A percentile compares a stretch with the other conserved stretches of the same genome.
These are phyloP conservation scores for Sugiyamaella pinicola DNA, from an alignment of 1,139 yeast genomes.

Conservation along the genomic window DNA sequence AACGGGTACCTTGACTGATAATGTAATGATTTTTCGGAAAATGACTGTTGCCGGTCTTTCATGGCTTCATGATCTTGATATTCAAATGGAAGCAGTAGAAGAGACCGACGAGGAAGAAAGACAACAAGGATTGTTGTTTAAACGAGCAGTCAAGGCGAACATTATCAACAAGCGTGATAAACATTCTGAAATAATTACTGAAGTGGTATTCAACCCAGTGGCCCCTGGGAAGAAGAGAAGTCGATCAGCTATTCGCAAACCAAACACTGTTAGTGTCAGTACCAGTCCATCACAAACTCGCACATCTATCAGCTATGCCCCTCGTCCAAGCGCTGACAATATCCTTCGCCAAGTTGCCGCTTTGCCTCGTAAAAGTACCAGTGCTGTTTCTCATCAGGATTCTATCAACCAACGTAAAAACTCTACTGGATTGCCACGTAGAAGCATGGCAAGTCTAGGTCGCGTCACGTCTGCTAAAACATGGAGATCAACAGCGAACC, in stretches of 20 bases:
- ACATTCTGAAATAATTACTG: conserved; percentile 6
- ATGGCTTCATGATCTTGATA: conserved; percentile 81
- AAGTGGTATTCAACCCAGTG: conserved; percentile 2
- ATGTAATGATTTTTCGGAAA: conserved; percentile 42
- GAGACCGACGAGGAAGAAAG: neutral
- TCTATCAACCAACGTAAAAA: conserved; percentile 11
- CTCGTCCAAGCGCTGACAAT: conserved; percentile 36
- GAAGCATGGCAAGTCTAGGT: conserved; percentile 53
- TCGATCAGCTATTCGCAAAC: conserved; percentile 6
- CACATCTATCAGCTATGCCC: conserved; percentile 20
- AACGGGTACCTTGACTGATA: conserved; percentile 87
- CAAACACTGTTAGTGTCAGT: neutral
- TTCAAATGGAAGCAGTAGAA: conserved; percentile 41
- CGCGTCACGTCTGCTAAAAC: conserved; percentile 32
- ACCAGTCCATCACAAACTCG: conserved; percentile 11
- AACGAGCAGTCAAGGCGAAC: conserved; percentile 14
- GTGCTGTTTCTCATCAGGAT: conserved; percentile 21
- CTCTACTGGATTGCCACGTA: conserved; percentile 40
- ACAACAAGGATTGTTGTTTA: conserved; percentile 6
- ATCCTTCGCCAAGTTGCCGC: conserved; percentile 42
- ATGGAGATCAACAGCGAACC: conserved; percentile 45
- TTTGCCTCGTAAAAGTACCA: conserved; percentile 40
- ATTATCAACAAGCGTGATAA: conserved; percentile 5
- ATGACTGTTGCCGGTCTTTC: conserved; percentile 69
- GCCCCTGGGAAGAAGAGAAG: conserved; percentile 5